A percentile compares a stretch with the other conserved stretches of the same genome.
These are phyloP conservation scores for Metschnikowia borealis DNA, from an alignment of 805 yeast species.

Conservation along the genomic window DNA sequence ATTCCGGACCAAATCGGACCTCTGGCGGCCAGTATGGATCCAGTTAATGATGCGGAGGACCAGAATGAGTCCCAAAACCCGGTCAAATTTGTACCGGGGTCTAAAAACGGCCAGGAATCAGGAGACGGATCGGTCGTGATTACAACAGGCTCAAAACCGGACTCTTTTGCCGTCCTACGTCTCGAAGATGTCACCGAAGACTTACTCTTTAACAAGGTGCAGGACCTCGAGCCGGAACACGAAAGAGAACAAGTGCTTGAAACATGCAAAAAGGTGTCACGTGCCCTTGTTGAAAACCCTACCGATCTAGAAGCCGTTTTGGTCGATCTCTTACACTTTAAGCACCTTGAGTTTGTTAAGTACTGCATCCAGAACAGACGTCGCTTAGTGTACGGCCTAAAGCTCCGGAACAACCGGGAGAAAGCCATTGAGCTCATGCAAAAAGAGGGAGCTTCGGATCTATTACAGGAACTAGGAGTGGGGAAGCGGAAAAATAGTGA, in stretches of 20 bases:
- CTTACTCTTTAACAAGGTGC: constrained; percentile 28
- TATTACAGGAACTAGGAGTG: constrained; percentile 40
- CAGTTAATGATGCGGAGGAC: background rate
- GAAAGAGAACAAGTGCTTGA: constrained; percentile 35
- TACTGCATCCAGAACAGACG: constrained; percentile 48
- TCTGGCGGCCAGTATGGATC: constrained; percentile 13
- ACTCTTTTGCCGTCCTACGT: constrained; percentile 1
- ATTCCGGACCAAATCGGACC: constrained; percentile 12
- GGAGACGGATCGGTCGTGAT: background rate
- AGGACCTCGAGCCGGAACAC: constrained; percentile 34
- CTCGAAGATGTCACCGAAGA: constrained; percentile 14
- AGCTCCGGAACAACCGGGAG: constrained; percentile 33
- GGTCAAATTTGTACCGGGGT: no score
- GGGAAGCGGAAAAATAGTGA: constrained; percentile 14
- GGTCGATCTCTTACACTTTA: constrained; percentile 48
- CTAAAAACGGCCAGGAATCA: no score
- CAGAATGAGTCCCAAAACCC: background rate
- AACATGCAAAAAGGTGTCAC: constrained; percentile 36
- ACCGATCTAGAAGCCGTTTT: constrained; percentile 53
- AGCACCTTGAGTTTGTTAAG: constrained; percentile 47
- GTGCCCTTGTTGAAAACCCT: constrained; percentile 31
- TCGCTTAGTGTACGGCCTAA: constrained; percentile 52
- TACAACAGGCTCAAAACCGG: background rate
- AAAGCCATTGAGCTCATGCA: constrained; percentile 43
- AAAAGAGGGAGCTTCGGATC: constrained; percentile 33